These are phyloP conservation scores for Ceratocystis alfenasii DNA, from an alignment of 2,329 filamentous ascomycete species.

Conservation along the genomic window DNA sequence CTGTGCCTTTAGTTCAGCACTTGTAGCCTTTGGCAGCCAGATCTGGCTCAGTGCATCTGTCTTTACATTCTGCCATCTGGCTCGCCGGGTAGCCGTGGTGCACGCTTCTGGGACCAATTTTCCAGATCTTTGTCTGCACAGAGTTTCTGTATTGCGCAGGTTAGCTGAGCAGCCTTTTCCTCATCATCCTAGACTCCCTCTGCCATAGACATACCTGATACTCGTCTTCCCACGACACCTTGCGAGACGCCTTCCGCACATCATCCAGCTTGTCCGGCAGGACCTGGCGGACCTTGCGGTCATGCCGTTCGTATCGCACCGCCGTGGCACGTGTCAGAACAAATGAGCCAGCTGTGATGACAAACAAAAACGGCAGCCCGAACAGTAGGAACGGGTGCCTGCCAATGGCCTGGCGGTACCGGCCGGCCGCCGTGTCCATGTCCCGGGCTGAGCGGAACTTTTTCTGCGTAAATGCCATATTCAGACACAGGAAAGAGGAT, in stretches of 20 bases:
- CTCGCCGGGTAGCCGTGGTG: slow-evolving; percentile 80
- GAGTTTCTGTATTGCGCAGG: slow-evolving; percentile 16
- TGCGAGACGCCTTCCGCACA: slow-evolving; percentile 57
- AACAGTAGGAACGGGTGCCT: slow-evolving; percentile 85
- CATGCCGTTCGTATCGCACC: slow-evolving; percentile 83
- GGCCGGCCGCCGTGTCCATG: slow-evolving; percentile 55
- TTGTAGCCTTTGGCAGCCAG: too few species aligned
- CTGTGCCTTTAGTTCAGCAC: too few species aligned
- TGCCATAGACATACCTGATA: slow-evolving; percentile 59
- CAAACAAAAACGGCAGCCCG: slow-evolving; percentile 78
- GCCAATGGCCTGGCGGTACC: slow-evolving; percentile 63
- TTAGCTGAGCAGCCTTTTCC: not conserved
- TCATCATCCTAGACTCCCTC: too few species aligned
- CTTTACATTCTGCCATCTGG: slow-evolving; percentile 63
- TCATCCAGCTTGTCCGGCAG: slow-evolving; percentile 77
- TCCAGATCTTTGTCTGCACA: slow-evolving; percentile 69
- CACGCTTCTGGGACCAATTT: slow-evolving; percentile 92
- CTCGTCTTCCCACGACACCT: slow-evolving; percentile 70
- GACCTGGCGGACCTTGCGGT: slow-evolving; percentile 77
- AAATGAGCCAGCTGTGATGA: slow-evolving; percentile 87
- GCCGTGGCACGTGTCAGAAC: slow-evolving; percentile 89
- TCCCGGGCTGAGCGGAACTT: slow-evolving; percentile 41
- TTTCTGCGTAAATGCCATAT: slow-evolving; percentile 17
- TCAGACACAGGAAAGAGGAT: not conserved
- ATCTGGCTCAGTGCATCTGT: not conserved